Conservation (phyloP, 177 flowering plant genomes). For the Vitis hybrid region DNA sequence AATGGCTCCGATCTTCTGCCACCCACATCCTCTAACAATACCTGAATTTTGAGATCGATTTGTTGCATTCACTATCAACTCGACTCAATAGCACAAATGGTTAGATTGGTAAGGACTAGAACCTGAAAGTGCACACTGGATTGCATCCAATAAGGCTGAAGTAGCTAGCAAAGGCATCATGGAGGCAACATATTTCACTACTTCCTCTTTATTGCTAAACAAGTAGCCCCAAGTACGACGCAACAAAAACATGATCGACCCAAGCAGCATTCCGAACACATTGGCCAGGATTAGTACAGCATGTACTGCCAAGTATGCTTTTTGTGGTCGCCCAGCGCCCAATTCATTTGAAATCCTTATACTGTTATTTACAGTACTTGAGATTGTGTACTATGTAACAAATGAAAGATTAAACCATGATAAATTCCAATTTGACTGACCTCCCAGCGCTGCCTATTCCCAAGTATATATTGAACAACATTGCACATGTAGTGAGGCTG, state of each 20-base stretch:
- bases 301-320: not conserved
- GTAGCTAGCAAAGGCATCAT: conserved; percentile 2
- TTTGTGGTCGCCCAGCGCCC: conserved; percentile 6
- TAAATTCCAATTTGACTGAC: not conserved
- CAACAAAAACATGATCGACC: not conserved
- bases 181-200: conserved; percentile 4
- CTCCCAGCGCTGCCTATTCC: no score
- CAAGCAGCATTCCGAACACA: not conserved
- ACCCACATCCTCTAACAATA: conserved; percentile 19
- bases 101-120: not conserved
- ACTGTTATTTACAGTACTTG: not conserved
- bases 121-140: conserved; percentile 9
- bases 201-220: conserved; percentile 8
- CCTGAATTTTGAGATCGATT: not conserved
- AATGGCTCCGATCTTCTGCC: conserved; percentile 19
- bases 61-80: no score
- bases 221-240: not conserved
- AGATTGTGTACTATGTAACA: not conserved
- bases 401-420: not conserved
- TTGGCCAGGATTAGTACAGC: conserved; percentile 1
- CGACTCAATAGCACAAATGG: not conserved
- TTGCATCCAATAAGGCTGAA: not conserved
- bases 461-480: no score
- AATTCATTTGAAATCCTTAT: conserved; percentile 4
- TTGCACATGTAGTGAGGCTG: no score